Evolutionary conservation across 768 basidiomycete species (phyloP).

Genomic region (Rhodotorula kratochvilovae): DNA sequence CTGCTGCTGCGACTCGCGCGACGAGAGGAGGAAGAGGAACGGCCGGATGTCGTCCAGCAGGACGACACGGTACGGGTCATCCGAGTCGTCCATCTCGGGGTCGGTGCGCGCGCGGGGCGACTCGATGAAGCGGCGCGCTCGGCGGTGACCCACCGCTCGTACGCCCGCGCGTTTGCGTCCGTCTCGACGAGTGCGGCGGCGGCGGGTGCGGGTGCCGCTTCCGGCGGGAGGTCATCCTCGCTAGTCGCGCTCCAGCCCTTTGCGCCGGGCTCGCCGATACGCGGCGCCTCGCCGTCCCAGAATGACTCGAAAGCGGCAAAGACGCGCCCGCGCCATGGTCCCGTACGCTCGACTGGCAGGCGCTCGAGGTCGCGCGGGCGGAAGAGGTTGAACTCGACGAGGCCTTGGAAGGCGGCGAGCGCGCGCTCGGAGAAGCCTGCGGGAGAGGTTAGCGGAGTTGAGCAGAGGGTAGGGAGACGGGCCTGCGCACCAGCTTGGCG

Average conservation of each 20-base stretch:
- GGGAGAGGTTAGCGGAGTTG: neutral
- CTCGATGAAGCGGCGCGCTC: slow-evolving; percentile 40
- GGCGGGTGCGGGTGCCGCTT: neutral
- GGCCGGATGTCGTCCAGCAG: slow-evolving; percentile 48
- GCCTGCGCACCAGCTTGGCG: slow-evolving; percentile 47
- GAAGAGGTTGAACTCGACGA: slow-evolving; percentile 50
- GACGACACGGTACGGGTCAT: slow-evolving; percentile 49
- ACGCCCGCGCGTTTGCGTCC: slow-evolving; percentile 33
- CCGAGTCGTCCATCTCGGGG: slow-evolving; percentile 44
- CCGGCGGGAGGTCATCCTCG: slow-evolving; percentile 15
- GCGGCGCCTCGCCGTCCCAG: slow-evolving; percentile 49
- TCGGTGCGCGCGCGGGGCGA: slow-evolving; percentile 44
- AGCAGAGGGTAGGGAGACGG: too few species aligned
- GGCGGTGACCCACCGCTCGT: slow-evolving; percentile 45
- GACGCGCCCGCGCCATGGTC: slow-evolving; percentile 33
- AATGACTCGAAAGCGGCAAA: slow-evolving; percentile 46
- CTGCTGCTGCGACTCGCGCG: slow-evolving; percentile 44
- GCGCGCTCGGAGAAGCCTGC: slow-evolving; percentile 49
- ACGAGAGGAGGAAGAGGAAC: slow-evolving; percentile 47
- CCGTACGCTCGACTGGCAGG: neutral
- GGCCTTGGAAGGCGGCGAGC: slow-evolving; percentile 47
- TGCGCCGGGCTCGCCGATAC: slow-evolving; percentile 47
- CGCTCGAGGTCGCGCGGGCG: slow-evolving; percentile 39
- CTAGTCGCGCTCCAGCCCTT: slow-evolving; percentile 45
- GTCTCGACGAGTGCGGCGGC: neutral